Base-by-base conservation (phyloP, 805 yeast species). In the Hanseniaspora hatyaiensis region DNA sequence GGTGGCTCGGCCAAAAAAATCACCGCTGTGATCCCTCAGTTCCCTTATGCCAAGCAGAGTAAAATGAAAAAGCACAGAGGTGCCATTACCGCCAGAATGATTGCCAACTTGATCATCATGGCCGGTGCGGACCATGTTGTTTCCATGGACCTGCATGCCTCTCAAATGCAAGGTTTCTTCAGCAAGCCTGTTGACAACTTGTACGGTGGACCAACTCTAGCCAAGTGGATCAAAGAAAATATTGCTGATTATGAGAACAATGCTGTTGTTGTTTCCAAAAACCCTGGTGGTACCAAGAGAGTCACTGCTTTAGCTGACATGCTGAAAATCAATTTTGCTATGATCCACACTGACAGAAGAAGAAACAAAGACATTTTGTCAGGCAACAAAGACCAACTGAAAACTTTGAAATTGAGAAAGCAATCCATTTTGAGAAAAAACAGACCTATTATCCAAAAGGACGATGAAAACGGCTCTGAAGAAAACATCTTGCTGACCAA, bases 51-150 rank as follows among this genome's bases (percentile, higher is more conserved):
- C 11, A 83, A 89, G 65, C 99, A 92, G 66, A 79, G 89, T 55
- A 92, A 94, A 68, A 92, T 92, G 99, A 92, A 92, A 69, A 92
- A 87, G 65, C 97, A 92, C 62, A 74, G 99, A 66, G 98, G 98
- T 47, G 97, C 98, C 34, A 92, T 92, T 59, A 89, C 98, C 3
- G 98, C 98, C 13, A 77, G 97, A 62, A 84, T 92, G 97, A 73
- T 92, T 61, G 97, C 99, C 52, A 92, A 92, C 57, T 68, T 92
- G 59, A 70, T 92, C 53, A 78, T 87, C 50, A 94, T 92, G 94
- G 97, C 98, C 3, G 99, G 99, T 56, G 98, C 97, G 22, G 97
- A 92, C 65, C 99, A 92, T 65, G 94, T 92, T 50, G 89, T 92
- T 33, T 85, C 96, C 3, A 88, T 92, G 96, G 99, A 92, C 61